phyloP scores from a whole-genome alignment of 495 filamentous ascomycete species.

The Hypoxylon trugodes region DNA sequence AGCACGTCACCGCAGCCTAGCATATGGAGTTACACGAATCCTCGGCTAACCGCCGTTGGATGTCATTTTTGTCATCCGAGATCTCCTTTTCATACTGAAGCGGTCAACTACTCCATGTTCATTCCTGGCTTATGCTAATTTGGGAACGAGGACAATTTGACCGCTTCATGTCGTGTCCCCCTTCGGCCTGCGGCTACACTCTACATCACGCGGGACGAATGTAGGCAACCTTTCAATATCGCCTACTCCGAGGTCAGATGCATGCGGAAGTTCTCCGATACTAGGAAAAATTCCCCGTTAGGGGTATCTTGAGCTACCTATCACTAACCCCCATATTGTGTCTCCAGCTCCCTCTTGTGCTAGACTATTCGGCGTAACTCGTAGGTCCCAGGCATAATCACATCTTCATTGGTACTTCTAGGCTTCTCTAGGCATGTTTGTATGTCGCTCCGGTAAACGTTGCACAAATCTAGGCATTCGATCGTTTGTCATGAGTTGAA shows the following conservation, averaged over 20 bases:
- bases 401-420: no score
- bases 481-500: no score
- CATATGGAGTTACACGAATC: neutral
- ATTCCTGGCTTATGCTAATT: neutral
- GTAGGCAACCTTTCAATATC: constrained; percentile 7
- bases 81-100: constrained; percentile 6
- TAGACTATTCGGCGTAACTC: no score
- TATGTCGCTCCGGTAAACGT: no score
- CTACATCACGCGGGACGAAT: constrained; percentile 12
- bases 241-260: neutral
- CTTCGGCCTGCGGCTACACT: constrained; percentile 2
- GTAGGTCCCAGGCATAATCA: no score
- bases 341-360: no score
- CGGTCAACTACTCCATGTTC: constrained; percentile 11
- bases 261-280: neutral
- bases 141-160: neutral
- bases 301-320: no score
- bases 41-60: constrained; percentile 6
- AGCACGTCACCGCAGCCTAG: constrained; percentile 4
- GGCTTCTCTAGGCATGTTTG: no score
- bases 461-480: no score
- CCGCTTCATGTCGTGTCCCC: neutral
- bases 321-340: no score
- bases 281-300: no score
- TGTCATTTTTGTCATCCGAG: constrained; percentile 6